These are phyloP conservation scores for Elymus sibiricus DNA, from an alignment of 176 grass and related monocot genomes.

Conservation along the genomic window DNA sequence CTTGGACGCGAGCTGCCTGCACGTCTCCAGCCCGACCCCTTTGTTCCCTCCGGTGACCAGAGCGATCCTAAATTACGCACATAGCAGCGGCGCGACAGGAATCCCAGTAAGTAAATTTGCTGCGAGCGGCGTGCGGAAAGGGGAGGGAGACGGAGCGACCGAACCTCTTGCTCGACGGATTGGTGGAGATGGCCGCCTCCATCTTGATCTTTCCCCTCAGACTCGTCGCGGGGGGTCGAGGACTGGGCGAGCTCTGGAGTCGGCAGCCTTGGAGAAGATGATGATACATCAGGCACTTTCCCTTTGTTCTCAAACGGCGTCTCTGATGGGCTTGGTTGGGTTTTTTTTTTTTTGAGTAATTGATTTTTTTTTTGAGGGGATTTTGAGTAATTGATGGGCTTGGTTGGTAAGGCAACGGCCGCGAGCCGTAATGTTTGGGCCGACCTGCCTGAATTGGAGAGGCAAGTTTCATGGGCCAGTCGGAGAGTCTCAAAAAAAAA, in stretches of 20 bases:
- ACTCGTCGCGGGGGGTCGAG: not conserved
- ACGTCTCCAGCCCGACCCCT: conserved; percentile 76
- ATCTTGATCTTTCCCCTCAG: conserved; percentile 29
- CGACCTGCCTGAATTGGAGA: not conserved
- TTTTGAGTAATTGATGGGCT: too few relatives aligned
- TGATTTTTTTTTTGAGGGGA: too few relatives aligned
- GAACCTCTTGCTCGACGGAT: conserved; percentile 40
- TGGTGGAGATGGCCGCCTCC: conserved; percentile 19
- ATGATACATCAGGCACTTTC: conserved; percentile 13
- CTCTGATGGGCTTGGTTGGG: too few relatives aligned
- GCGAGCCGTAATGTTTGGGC: not conserved
- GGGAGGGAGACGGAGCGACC: not conserved
- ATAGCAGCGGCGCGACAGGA: not conserved
- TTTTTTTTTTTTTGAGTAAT: too few relatives aligned
- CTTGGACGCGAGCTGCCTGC: conserved; percentile 41
- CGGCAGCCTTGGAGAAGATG: not conserved
- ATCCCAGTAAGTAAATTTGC: not conserved
- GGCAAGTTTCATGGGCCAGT: too few relatives aligned
- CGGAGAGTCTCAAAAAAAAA: too few relatives aligned
- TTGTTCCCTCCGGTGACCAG: conserved; percentile 73
- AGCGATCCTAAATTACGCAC: conserved; percentile 36
- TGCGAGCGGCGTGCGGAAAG: not conserved
- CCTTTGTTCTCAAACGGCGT: not conserved
- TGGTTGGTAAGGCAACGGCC: not conserved
- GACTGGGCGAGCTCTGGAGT: not conserved